Conservation (phyloP, 2,329 filamentous ascomycete genomes). For the Fusarium veterinarium region DNA sequence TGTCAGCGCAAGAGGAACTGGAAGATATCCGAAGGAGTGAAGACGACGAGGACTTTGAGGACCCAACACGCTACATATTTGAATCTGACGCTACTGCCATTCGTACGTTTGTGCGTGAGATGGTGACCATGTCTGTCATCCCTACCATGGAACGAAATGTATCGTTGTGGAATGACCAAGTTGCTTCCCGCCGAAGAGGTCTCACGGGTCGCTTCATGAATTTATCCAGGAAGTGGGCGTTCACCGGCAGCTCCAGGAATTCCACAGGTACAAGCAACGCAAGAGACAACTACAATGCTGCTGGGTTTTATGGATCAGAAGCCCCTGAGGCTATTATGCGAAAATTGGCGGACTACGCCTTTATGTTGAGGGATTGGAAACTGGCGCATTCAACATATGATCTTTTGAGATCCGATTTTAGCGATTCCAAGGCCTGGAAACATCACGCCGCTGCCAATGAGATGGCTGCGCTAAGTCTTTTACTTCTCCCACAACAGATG, state of each 20-base stretch:
- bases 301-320: conserved; percentile 86
- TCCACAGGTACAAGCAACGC: conserved; percentile 63
- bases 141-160: conserved; percentile 96
- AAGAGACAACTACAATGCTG: conserved; percentile 79
- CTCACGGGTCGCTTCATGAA: conserved; percentile 95
- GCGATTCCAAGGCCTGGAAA: conserved; percentile 96
- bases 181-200: conserved; percentile 88
- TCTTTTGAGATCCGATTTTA: conserved; percentile 86
- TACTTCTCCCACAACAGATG: conserved; percentile 79
- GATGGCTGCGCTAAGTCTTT: conserved; percentile 88
- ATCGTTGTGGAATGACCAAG: conserved; percentile 95
- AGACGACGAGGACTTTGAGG: conserved; percentile 74
- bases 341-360: conserved; percentile 92
- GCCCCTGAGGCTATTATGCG: conserved; percentile 90
- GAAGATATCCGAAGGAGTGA: conserved; percentile 77
- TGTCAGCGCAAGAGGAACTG: conserved; percentile 87
- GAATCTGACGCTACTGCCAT: conserved; percentile 93
- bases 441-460: conserved; percentile 95
- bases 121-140: conserved; percentile 93
- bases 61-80: conserved; percentile 82
- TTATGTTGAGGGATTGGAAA: conserved; percentile 98
- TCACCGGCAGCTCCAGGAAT: conserved; percentile 74
- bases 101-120: conserved; percentile 88
- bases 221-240: conserved; percentile 90
- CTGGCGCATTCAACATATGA: conserved; percentile 93